phyloP scores from a whole-genome alignment of 2,329 filamentous ascomycete species.

The Arthrobotrys sinensis region DNA sequence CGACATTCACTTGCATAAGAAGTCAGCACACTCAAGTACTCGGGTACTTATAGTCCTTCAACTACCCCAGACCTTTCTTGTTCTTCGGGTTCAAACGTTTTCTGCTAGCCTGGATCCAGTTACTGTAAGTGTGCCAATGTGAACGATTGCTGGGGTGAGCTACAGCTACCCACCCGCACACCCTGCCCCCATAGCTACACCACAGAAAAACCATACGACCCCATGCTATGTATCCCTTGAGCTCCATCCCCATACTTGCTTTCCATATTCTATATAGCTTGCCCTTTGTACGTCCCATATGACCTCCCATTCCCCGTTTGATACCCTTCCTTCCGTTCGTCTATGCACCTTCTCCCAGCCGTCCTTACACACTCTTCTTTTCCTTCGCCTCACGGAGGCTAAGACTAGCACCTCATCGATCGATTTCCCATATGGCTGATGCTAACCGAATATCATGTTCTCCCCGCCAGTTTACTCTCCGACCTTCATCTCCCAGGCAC shows the following conservation, averaged over 20 bases:
- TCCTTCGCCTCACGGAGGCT: conserved; percentile 22
- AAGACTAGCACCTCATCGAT: conserved; percentile 14
- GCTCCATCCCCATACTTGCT: conserved; percentile 9
- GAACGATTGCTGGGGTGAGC: conserved; percentile 13
- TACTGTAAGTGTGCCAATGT: conserved; percentile 41
- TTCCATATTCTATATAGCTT: conserved; percentile 43
- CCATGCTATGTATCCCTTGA: conserved; percentile 30
- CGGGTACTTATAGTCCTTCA: conserved; percentile 10
- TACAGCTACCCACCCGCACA: conserved; percentile 22
- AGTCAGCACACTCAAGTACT: conserved; percentile 12
- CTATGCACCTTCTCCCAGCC: conserved; percentile 5
- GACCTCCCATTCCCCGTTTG: conserved; percentile 14
- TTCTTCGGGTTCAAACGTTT: background rate
- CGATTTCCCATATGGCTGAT: conserved; percentile 10
- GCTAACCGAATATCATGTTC: conserved; percentile 43
- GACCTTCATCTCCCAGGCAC: conserved; percentile 39
- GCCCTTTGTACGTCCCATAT: conserved; percentile 6
- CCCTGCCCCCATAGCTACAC: conserved; percentile 19
- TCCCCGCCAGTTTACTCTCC: conserved; percentile 59
- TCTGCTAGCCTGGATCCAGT: conserved; percentile 24
- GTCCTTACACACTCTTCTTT: conserved; percentile 10
- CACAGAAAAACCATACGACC: conserved; percentile 1
- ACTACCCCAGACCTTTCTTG: conserved; percentile 31
- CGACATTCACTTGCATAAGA: conserved; percentile 21
- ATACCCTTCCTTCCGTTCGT: conserved; percentile 29